Conservation (phyloP, 2,329 filamentous ascomycete species). For the Hymenoscyphus scutula region DNA sequence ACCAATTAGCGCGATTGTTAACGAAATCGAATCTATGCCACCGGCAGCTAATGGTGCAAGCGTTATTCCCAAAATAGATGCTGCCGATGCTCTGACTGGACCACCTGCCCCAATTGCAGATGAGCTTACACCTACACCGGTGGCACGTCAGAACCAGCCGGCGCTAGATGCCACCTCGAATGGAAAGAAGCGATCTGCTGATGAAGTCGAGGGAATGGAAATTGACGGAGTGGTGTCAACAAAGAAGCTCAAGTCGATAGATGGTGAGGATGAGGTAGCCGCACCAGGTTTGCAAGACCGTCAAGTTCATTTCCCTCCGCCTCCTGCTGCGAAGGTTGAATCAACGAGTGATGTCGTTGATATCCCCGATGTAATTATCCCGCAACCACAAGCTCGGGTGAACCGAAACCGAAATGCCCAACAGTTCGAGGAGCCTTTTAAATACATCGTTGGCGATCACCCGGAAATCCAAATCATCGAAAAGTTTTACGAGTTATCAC, state of each 20-base stretch:
- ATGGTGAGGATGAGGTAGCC: constrained; percentile 27
- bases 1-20: constrained; percentile 39
- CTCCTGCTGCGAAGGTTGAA: constrained; percentile 35
- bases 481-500: constrained; percentile 79
- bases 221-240: constrained; percentile 29
- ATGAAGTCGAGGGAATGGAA: constrained; percentile 33
- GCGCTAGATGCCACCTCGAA: constrained; percentile 26
- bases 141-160: constrained; percentile 36
- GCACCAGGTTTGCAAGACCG: constrained; percentile 30
- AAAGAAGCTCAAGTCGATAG: constrained; percentile 50
- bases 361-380: constrained; percentile 21
- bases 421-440: constrained; percentile 85
- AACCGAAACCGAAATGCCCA: constrained; percentile 41
- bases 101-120: constrained; percentile 7
- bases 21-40: constrained; percentile 39
- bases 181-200: constrained; percentile 38
- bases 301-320: constrained; percentile 37
- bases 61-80: constrained; percentile 35
- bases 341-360: constrained; percentile 30
- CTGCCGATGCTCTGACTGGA: constrained; percentile 31
- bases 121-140: constrained; percentile 20
- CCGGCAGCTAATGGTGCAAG: constrained; percentile 33
- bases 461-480: constrained; percentile 74
- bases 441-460: constrained; percentile 75
- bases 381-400: constrained; percentile 13